phyloP scores from a whole-genome alignment of 768 basidiomycete genomes.

The Tylopilus plumbeoviolaceoides region DNA sequence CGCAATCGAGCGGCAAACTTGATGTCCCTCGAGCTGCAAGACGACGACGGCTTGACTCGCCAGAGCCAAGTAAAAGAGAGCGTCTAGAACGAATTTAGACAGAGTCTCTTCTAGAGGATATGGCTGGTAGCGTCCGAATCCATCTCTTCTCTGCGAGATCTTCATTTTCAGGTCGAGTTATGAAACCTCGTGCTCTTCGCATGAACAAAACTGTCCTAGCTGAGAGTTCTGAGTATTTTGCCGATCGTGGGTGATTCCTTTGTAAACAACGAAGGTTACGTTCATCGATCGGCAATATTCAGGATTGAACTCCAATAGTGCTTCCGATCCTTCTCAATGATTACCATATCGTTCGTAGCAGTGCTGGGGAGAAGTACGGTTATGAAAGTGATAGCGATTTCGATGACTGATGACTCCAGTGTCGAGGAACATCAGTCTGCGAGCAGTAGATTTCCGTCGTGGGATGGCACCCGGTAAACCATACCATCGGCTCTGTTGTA shows the following conservation, averaged over 20 bases:
- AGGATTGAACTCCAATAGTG: constrained; percentile 26
- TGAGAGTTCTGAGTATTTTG: constrained; percentile 15
- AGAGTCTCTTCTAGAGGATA: background rate
- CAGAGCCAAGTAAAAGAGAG: background rate
- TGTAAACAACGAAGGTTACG: background rate
- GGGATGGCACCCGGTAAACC: too few species aligned
- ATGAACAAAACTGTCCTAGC: constrained; percentile 28
- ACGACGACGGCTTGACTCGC: too few species aligned
- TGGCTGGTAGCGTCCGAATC: constrained; percentile 12
- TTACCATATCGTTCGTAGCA: constrained; percentile 5
- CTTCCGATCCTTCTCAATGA: constrained; percentile 12
- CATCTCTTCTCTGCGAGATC: constrained; percentile 27
- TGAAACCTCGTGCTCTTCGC: constrained; percentile 21
- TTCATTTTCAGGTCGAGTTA: constrained; percentile 2
- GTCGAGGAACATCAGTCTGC: too few species aligned
- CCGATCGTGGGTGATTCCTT: background rate
- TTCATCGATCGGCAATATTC: too few species aligned
- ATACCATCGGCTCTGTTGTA: too few species aligned
- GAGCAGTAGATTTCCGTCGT: too few species aligned
- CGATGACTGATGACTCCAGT: too few species aligned
- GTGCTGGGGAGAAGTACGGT: background rate
- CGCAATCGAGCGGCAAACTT: too few species aligned
- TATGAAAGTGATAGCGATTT: too few species aligned
- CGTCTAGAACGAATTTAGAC: constrained; percentile 20
- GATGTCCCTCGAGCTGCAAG: too few species aligned